Evolutionary conservation across 1,139 yeast genomes (phyloP), one percentile per base, ranked within the genome.

Genomic region (Pichia sp.): DNA sequence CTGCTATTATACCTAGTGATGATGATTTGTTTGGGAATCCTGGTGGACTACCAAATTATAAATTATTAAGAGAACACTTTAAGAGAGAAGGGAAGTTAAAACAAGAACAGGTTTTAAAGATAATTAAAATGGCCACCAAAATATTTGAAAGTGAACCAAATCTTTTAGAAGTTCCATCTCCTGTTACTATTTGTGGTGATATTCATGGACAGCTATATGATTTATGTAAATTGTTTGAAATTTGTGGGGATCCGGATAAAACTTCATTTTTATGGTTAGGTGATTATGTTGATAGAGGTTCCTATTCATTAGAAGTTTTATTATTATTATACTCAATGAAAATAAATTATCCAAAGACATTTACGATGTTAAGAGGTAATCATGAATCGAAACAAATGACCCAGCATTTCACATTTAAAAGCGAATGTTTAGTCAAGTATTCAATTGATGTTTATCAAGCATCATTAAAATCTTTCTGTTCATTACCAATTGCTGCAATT

Each of bases 111-210:
- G 91, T 90, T 1, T 65, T 84, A 45, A 74, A 74, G 51, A 90
- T 93, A 52, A 67, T 93, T 52, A 67, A 72, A 36, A 76, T 75
- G 66, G 95, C 95, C n/a, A 83, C 91, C 0, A 75, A 74, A 45
- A 68, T 83, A n/a, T 73, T 93, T 57, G 68, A 77, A 36, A 67
- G 71, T 46, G 98, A 93, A 64, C 95, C 96, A 5, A 93, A 87
- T 60, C 68, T 93, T 62, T 72, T 93, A 53, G 77, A 77, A 33
- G 87, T 93, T 2, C 91, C 91, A 3, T 96, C 97, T 0, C 99
- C 99, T 0, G 89, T 93, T 5, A 91, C 97, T 1, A 90, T 93
- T 2, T 91, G 98, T 72, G 98, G 99, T 51, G 99, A 93, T 68
- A 79, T 93, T 31, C 99, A 93, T 68, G 99, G 99, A 10, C 99